Base-by-base conservation (phyloP, 768 basidiomycete genomes). In the Calocybe cyanea region DNA sequence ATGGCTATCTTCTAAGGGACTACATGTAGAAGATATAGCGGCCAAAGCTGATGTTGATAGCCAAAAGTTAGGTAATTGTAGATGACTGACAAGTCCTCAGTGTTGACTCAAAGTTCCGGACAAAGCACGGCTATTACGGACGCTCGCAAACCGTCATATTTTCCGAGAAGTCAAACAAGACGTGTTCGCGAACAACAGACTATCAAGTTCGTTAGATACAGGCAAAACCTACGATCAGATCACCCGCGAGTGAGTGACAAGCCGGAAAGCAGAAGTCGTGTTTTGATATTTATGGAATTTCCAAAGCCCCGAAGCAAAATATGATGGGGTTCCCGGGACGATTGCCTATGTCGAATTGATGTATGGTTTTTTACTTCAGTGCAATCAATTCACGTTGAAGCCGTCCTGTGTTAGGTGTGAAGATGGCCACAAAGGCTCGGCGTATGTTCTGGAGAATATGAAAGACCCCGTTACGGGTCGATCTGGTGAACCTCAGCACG, bases 1-100 rank as follows among this genome's bases (percentile, higher is more conserved):
- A 15, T 28, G 38, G 18, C 15, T 13, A 44, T 11, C 6, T 15
- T 7, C 13, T 1, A 45, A 68, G 67, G 70, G 70, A 2, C 42
- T 69, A 13, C 71, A 75, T 25, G 59, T 66, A 14, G 49, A 61
- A 2, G 65, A 70, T 3, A 70, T 73, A 31, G 68, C 63, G 7
- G 53, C 52, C 20, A 62, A 58, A 21, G 61, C 57, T 40, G 49
- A 54, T 13, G 52, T 66, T 17, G 62, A 71, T 41, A 43, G 57
- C 2, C 43, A 49, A 11, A 69, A 69, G 48, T 52, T 73, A 11
- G 64, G 72, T 69, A 37, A 30, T n/a, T n/a, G n/a, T n/a, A n/a
- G n/a, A 58, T 38, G 7, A n/a, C 32, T 10, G 6, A 28, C 25
- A 28, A 28, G 25, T 11, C 25, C 11, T 28, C 25, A 28, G 66